Conservation (phyloP, 2,329 filamentous ascomycete genomes). For the Stachybotrys chartarum region DNA sequence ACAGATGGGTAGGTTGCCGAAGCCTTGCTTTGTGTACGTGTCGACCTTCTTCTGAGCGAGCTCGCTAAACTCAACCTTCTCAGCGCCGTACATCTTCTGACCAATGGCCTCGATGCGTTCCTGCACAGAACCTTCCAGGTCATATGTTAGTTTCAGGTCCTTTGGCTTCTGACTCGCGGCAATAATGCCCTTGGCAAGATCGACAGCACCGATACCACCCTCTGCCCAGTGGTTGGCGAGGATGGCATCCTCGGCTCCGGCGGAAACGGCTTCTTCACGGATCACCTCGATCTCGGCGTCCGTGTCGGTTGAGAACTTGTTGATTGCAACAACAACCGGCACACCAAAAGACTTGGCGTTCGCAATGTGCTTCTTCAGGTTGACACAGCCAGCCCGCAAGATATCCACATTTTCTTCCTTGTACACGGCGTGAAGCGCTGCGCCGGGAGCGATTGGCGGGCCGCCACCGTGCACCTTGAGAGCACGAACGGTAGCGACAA, state of each 20-base stretch:
- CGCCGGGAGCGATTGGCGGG: slow-evolving; percentile 85
- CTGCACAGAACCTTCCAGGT: slow-evolving; percentile 70
- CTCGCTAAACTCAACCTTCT: slow-evolving; percentile 85
- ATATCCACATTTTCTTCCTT: slow-evolving; percentile 89
- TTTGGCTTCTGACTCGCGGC: slow-evolving; percentile 76
- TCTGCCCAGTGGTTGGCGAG: slow-evolving; percentile 95
- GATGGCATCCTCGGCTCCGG: slow-evolving; percentile 90
- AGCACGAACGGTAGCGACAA: slow-evolving; percentile 91
- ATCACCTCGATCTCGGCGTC: slow-evolving; percentile 85
- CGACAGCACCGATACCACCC: slow-evolving; percentile 82
- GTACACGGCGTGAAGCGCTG: slow-evolving; percentile 80
- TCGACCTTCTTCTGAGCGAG: slow-evolving; percentile 94
- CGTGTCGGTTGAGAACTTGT: slow-evolving; percentile 91
- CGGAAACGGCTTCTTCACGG: slow-evolving; percentile 82
- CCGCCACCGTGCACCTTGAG: slow-evolving; percentile 96
- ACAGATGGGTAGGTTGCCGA: slow-evolving; percentile 88
- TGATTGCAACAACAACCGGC: slow-evolving; percentile 94
- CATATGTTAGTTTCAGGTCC: slow-evolving; percentile 83
- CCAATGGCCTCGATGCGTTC: slow-evolving; percentile 88
- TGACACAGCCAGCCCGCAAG: slow-evolving; percentile 82
- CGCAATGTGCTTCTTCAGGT: slow-evolving; percentile 88
- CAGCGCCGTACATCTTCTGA: slow-evolving; percentile 89
- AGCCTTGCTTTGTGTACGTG: slow-evolving; percentile 86
- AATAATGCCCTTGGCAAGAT: slow-evolving; percentile 82
- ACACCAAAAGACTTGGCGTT: slow-evolving; percentile 87